Evolutionary conservation across 2,329 filamentous ascomycete species (phyloP).

Genomic region (Verticillium zaregamsianum): DNA sequence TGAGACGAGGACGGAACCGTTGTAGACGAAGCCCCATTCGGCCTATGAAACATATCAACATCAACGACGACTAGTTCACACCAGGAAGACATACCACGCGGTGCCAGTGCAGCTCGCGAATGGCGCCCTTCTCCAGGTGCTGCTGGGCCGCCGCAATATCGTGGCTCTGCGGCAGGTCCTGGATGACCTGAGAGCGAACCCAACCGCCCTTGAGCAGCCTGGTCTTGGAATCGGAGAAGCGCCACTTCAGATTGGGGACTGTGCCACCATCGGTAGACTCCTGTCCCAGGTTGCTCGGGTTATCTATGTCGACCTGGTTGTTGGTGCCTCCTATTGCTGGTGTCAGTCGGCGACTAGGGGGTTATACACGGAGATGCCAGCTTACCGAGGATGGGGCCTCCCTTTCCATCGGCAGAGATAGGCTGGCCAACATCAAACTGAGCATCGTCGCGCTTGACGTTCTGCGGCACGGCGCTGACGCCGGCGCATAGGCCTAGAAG

Average conservation of each 20-base stretch:
- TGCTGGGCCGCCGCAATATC: constrained; percentile 67
- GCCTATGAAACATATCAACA: constrained; percentile 34
- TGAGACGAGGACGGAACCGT: constrained; percentile 52
- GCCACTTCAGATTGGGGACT: constrained; percentile 66
- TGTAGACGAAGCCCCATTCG: constrained; percentile 63
- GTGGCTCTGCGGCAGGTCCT: constrained; percentile 61
- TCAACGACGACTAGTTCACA: not conserved
- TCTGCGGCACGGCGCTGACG: constrained; percentile 1
- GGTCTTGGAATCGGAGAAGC: constrained; percentile 64
- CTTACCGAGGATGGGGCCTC: constrained; percentile 53
- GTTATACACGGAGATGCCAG: not conserved
- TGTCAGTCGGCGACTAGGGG: not conserved
- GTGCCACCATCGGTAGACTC: constrained; percentile 59
- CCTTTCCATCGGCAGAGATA: constrained; percentile 52
- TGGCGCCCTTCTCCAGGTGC: constrained; percentile 62
- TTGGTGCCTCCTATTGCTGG: constrained; percentile 57
- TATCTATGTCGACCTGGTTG: constrained; percentile 54
- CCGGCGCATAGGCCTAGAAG: not conserved
- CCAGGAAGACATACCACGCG: constrained; percentile 45
- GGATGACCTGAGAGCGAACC: constrained; percentile 62
- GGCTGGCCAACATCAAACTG: constrained; percentile 50
- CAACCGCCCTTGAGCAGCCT: constrained; percentile 60
- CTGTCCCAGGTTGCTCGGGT: constrained; percentile 59
- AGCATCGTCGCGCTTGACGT: constrained; percentile 9
- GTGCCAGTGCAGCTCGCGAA: constrained; percentile 66